Conservation (phyloP, 2,329 filamentous ascomycete species). For the Phyllosticta citrichinensis region DNA sequence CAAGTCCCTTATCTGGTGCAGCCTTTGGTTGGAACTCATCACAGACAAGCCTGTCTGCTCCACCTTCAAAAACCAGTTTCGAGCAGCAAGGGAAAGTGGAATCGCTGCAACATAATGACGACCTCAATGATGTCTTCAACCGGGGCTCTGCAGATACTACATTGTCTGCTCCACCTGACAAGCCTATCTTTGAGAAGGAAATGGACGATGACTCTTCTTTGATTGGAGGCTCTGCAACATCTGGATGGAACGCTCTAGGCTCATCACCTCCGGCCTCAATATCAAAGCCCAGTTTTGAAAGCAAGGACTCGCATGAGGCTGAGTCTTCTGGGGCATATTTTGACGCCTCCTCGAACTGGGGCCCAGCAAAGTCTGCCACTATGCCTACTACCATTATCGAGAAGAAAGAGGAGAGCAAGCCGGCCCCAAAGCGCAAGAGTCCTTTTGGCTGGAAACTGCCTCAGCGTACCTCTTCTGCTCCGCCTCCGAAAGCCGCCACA, state of each 20-base stretch:
- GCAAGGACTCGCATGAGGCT: not conserved
- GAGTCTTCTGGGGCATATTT: not conserved
- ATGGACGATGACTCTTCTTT: not conserved
- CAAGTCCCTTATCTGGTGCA: not conserved
- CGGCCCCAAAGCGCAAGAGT: not conserved
- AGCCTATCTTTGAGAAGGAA: not conserved
- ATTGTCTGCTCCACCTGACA: not conserved
- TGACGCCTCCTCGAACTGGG: not conserved
- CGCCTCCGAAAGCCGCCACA: not conserved
- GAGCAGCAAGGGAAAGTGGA: not conserved
- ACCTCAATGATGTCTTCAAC: not conserved
- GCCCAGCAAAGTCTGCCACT: not conserved
- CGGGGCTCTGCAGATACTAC: not conserved
- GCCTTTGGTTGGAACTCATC: not conserved
- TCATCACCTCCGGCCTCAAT: not conserved
- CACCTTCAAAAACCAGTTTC: constrained; percentile 2
- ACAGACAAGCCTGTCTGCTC: constrained; percentile 2
- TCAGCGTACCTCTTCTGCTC: not conserved
- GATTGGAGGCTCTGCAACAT: not conserved
- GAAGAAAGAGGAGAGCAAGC: not conserved
- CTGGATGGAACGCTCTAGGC: not conserved
- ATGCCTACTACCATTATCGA: not conserved
- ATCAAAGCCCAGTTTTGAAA: not conserved
- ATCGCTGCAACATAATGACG: not conserved
- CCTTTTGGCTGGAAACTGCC: not conserved